These are phyloP conservation scores for Sclerotinia trifoliorum DNA, from an alignment of 2,329 filamentous ascomycete species.

Conservation along the genomic window DNA sequence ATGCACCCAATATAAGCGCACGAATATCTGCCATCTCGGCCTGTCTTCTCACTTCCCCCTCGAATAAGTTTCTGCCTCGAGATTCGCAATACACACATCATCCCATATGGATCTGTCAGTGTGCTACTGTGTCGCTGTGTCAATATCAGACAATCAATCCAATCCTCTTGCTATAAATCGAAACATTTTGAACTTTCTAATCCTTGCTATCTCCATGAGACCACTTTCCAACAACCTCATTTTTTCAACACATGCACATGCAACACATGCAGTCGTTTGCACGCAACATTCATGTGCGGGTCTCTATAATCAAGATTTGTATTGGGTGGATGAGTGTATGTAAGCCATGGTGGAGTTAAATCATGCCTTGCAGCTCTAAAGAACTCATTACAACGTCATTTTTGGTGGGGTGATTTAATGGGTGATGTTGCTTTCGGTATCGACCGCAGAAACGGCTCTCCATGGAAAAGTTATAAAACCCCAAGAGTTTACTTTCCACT, in stretches of 20 bases:
- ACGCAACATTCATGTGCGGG: neutral
- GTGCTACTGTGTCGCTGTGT: neutral
- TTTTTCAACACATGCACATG: no score
- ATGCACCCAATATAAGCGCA: neutral
- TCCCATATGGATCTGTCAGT: no score
- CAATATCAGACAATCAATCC: no score
- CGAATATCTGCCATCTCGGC: constrained; percentile 2
- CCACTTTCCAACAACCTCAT: constrained; percentile 1
- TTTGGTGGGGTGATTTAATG: constrained; percentile 24
- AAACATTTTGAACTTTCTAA: neutral
- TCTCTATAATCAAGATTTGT: neutral
- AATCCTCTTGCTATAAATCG: neutral
- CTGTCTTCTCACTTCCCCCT: no score
- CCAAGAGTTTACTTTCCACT: neutral
- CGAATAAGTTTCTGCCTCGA: no score
- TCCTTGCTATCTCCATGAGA: constrained; percentile 4
- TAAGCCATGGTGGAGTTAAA: neutral
- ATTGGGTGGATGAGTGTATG: neutral
- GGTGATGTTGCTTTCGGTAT: constrained; percentile 12
- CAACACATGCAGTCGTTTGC: neutral
- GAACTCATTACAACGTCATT: constrained; percentile 11
- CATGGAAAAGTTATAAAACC: constrained; percentile 4
- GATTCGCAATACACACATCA: no score
- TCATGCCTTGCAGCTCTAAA: neutral
- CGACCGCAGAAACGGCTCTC: constrained; percentile 5